Percentiles rank a stretch among this genome's conserved stretches.
Conservation (phyloP, 306 rosid species). For the Dicorynia guianensis region DNA sequence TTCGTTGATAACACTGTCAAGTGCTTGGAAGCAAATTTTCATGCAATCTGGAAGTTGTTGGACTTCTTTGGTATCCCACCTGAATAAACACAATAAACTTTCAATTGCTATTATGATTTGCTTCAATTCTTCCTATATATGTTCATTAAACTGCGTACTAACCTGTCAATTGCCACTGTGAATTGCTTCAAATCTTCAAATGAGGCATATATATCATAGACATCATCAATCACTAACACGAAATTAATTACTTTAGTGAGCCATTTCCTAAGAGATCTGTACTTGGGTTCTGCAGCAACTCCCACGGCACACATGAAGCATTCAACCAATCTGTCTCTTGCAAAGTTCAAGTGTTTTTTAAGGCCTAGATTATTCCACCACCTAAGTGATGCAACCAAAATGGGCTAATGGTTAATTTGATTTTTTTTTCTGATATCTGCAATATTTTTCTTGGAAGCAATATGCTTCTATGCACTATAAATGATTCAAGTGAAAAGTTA, state of each 20-base stretch:
- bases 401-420: too few relatives aligned
- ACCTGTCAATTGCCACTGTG: constrained; percentile 65
- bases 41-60: constrained; percentile 58
- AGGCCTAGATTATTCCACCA: constrained; percentile 78
- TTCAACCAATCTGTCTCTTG: constrained; percentile 75
- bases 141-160: too few relatives aligned
- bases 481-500: too few relatives aligned
- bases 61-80: constrained; percentile 61
- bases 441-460: too few relatives aligned
- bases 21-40: constrained; percentile 60
- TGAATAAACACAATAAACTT: constrained; percentile 29
- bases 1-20: constrained; percentile 50
- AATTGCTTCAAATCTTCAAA: constrained; percentile 61
- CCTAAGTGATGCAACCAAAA: constrained; percentile 33
- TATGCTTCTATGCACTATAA: too few relatives aligned
- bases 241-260: constrained; percentile 62
- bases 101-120: constrained; percentile 60
- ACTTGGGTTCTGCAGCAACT: constrained; percentile 49
- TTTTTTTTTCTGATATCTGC: too few relatives aligned
- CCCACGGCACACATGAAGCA: constrained; percentile 68
- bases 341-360: constrained; percentile 49
- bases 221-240: constrained; percentile 58
- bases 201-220: constrained; percentile 67
- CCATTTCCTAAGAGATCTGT: constrained; percentile 59
- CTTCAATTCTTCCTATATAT: constrained; percentile 65